Evolutionary conservation across 371 early-diverging fungal genomes (phyloP).

Genomic region (Saksenaea oblongispora): DNA sequence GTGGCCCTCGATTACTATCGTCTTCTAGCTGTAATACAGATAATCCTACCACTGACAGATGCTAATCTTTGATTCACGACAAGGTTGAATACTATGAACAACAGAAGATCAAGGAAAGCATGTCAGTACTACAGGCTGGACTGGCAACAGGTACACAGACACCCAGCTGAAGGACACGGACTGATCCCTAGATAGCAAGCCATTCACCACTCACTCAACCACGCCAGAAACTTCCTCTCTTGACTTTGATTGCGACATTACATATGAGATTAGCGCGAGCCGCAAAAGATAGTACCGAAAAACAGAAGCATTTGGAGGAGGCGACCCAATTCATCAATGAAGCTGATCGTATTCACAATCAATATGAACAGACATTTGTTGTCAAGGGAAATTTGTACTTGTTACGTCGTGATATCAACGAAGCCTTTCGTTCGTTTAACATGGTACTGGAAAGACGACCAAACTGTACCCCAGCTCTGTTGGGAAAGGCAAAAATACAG

Average conservation of each 20-base stretch:
- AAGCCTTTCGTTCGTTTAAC: slow-evolving; percentile 70
- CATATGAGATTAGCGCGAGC: slow-evolving; percentile 62
- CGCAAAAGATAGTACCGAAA: slow-evolving; percentile 41
- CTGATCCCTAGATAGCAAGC: slow-evolving; percentile 21
- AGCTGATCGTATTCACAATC: slow-evolving; percentile 71
- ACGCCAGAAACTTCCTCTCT: slow-evolving; percentile 65
- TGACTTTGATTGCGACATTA: slow-evolving; percentile 68
- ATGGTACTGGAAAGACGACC: slow-evolving; percentile 62
- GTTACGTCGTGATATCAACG: slow-evolving; percentile 59
- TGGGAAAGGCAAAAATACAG: slow-evolving; percentile 75
- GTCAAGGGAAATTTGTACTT: slow-evolving; percentile 70
- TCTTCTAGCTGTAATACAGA: slow-evolving; percentile 69
- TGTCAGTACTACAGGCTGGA: slow-evolving; percentile 61
- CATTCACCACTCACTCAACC: slow-evolving; percentile 55
- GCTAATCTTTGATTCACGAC: background rate
- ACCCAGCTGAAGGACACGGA: slow-evolving; percentile 2
- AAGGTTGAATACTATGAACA: slow-evolving; percentile 82
- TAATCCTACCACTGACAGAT: background rate
- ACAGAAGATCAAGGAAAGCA: slow-evolving; percentile 59
- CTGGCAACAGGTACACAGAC: slow-evolving; percentile 51
- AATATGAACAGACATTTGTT: slow-evolving; percentile 69
- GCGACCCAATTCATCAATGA: slow-evolving; percentile 74
- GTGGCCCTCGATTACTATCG: slow-evolving; percentile 74
- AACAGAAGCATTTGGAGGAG: slow-evolving; percentile 57
- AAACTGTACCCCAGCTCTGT: slow-evolving; percentile 71